A percentile compares a stretch with the other conserved stretches of the same genome.
phyloP scores from a whole-genome alignment of 2,329 filamentous ascomycete genomes.

The Diatrype stigma region DNA sequence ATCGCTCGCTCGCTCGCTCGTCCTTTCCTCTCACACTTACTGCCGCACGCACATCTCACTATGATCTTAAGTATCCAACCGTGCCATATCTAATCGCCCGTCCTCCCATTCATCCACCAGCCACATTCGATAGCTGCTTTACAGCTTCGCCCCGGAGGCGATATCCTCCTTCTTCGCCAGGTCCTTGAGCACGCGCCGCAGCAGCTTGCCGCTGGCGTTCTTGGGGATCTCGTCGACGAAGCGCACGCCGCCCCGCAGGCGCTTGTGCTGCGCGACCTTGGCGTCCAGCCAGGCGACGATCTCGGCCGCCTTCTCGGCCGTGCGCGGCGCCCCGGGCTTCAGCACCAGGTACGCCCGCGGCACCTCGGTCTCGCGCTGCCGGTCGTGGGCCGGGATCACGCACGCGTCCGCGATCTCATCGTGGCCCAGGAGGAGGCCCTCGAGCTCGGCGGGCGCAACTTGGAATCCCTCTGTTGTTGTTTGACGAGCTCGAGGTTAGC shows the following conservation, averaged over 20 bases:
- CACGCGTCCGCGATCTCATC: conserved; percentile 52
- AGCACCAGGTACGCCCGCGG: conserved; percentile 63
- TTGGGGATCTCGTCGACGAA: conserved; percentile 58
- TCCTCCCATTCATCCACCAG: too few species aligned
- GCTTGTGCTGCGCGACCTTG: conserved; percentile 36
- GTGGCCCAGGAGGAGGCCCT: conserved; percentile 40
- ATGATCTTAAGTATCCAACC: too few species aligned
- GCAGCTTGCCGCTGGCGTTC: conserved; percentile 60
- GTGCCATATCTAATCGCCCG: too few species aligned
- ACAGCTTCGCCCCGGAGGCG: conserved; percentile 19
- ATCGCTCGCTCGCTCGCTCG: neutral
- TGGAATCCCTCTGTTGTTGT: conserved; percentile 68
- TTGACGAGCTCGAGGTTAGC: too few species aligned
- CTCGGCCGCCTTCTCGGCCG: conserved; percentile 34
- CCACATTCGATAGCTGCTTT: too few species aligned
- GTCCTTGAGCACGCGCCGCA: conserved; percentile 53
- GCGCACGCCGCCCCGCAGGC: conserved; percentile 33
- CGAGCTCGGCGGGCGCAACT: conserved; percentile 64
- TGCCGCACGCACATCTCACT: too few species aligned
- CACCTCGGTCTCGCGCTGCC: conserved; percentile 60
- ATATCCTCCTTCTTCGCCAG: conserved; percentile 32
- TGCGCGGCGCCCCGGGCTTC: conserved; percentile 31
- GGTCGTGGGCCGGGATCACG: conserved; percentile 59
- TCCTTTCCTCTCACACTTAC: too few species aligned
- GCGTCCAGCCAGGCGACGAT: conserved; percentile 33